Evolutionary conservation across 768 basidiomycete genomes (phyloP).

Genomic region (Agrocybe praecox): DNA sequence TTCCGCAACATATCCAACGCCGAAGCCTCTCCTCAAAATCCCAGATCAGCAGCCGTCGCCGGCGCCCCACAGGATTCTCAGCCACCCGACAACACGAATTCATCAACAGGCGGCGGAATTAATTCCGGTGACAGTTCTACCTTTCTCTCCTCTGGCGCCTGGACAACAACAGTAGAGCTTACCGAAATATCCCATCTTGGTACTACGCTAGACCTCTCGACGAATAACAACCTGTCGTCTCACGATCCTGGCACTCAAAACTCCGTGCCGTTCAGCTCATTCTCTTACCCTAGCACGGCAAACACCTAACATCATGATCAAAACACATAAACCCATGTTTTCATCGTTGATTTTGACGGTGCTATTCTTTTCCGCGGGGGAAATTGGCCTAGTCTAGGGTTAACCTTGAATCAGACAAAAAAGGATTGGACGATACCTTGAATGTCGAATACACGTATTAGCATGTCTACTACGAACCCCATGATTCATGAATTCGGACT

Average conservation of each 20-base stretch:
- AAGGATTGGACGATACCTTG: too few relatives aligned
- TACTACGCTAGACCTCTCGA: neutral
- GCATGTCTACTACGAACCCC: too few relatives aligned
- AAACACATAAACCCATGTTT: too few relatives aligned
- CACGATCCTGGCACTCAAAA: neutral
- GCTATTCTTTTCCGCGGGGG: too few relatives aligned
- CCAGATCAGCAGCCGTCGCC: neutral
- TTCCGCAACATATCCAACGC: neutral
- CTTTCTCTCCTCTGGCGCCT: neutral
- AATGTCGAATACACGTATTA: too few relatives aligned
- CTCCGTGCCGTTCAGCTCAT: neutral
- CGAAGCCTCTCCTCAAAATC: neutral
- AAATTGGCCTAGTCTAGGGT: too few relatives aligned
- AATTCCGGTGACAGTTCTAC: neutral
- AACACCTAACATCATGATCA: too few relatives aligned
- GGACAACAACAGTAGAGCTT: neutral
- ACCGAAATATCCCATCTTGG: neutral
- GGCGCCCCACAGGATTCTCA: neutral
- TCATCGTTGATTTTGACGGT: too few relatives aligned
- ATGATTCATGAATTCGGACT: too few relatives aligned
- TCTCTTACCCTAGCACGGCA: neutral
- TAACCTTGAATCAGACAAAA: too few relatives aligned
- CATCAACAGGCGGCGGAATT: neutral
- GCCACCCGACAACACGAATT: neutral
- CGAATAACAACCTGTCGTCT: neutral